Conservation (phyloP, 805 yeast species). For the Candida verbasci region DNA sequence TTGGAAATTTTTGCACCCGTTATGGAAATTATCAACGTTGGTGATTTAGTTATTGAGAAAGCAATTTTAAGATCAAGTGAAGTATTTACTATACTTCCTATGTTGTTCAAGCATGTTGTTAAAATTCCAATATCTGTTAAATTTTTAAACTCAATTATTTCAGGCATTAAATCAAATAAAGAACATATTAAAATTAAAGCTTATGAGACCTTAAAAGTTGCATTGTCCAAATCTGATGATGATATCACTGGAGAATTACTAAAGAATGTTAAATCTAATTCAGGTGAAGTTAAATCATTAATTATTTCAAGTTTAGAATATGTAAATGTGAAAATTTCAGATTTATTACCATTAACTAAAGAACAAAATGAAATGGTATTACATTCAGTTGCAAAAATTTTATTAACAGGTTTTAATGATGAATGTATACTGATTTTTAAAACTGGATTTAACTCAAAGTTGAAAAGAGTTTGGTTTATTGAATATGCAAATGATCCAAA, state of each 20-base stretch:
- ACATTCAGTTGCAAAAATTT: constrained; percentile 32
- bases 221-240: constrained; percentile 9
- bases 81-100: constrained; percentile 44
- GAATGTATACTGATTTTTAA: constrained; percentile 31
- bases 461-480: constrained; percentile 66
- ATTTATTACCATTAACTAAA: constrained; percentile 51
- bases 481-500: constrained; percentile 36
- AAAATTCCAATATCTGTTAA: constrained; percentile 36
- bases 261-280: constrained; percentile 51
- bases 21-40: constrained; percentile 24
- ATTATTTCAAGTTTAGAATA: constrained; percentile 42
- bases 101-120: constrained; percentile 42
- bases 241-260: constrained; percentile 41
- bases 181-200: constrained; percentile 55
- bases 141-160: constrained; percentile 21
- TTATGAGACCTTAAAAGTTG: constrained; percentile 23
- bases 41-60: constrained; percentile 54
- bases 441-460: constrained; percentile 61
- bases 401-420: constrained; percentile 11
- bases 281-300: constrained; percentile 61
- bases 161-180: constrained; percentile 62
- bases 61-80: constrained; percentile 79
- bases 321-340: constrained; percentile 8
- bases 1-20: constrained; percentile 35
- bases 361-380: constrained; percentile 75